phyloP scores from a whole-genome alignment of 164 flowering plant species.

The Saururus chinensis region DNA sequence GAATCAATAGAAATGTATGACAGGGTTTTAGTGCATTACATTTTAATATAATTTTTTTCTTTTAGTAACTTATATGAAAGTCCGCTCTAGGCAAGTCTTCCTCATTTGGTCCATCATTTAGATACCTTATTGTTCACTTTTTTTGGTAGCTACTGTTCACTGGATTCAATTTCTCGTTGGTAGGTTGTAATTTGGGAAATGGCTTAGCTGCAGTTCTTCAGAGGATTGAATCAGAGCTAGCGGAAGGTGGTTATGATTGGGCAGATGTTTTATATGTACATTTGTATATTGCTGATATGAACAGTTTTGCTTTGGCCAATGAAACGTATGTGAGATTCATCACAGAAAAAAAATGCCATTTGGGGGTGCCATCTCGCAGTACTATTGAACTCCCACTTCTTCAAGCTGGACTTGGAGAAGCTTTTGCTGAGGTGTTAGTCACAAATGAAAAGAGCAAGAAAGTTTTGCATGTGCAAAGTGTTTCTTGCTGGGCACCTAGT shows the following conservation, averaged over 20 bases:
- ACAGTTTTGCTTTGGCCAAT: slow-evolving; percentile 71
- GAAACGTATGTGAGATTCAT: slow-evolving; percentile 75
- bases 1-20: too few relatives aligned
- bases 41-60: too few relatives aligned
- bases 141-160: not conserved
- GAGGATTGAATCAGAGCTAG: slow-evolving; percentile 43
- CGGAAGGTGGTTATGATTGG: slow-evolving; percentile 54
- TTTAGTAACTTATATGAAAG: too few relatives aligned
- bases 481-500: slow-evolving; percentile 98
- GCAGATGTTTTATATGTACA: slow-evolving; percentile 74
- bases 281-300: slow-evolving; percentile 81
- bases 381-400: slow-evolving; percentile 77
- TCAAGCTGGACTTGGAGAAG: slow-evolving; percentile 54
- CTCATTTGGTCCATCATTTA: too few relatives aligned
- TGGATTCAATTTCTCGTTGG: not conserved
- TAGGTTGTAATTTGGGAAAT: slow-evolving; percentile 35
- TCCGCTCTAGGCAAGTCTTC: too few relatives aligned
- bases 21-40: too few relatives aligned
- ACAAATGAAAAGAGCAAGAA: slow-evolving; percentile 53
- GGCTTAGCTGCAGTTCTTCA: slow-evolving; percentile 52
- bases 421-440: slow-evolving; percentile 73
- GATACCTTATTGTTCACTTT: too few relatives aligned
- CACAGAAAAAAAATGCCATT: slow-evolving; percentile 72
- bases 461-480: slow-evolving; percentile 93
- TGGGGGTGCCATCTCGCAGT: slow-evolving; percentile 97